phyloP scores from a whole-genome alignment of 1,284 basidiomycete species.

The Fomitopsis pinicola region DNA sequence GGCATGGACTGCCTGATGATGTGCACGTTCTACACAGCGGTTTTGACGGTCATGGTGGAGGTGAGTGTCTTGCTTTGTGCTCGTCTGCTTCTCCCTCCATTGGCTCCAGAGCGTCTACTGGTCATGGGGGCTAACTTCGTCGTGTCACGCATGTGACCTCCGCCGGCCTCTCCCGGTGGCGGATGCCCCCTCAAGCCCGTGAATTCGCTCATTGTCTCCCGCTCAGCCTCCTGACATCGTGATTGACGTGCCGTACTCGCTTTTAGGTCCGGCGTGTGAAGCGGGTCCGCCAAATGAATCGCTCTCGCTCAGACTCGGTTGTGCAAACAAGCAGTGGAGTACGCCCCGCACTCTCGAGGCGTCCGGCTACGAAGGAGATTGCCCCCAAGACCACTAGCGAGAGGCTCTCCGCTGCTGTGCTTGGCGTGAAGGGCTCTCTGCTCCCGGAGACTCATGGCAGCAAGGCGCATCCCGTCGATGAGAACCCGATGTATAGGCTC shows the following conservation, averaged over 20 bases:
- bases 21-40: constrained; percentile 86
- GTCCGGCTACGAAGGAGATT: constrained; percentile 5
- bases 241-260: constrained; percentile 7
- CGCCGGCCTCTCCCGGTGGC: neutral
- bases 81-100: constrained; percentile 1
- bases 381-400: constrained; percentile 32
- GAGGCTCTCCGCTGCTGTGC: constrained; percentile 44
- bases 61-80: constrained; percentile 37
- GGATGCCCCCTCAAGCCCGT: neutral
- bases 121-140: neutral
- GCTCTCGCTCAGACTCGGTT: constrained; percentile 24
- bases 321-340: constrained; percentile 19
- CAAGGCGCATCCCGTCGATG: constrained; percentile 41
- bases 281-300: constrained; percentile 28
- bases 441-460: constrained; percentile 28
- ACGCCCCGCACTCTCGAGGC: constrained; percentile 21
- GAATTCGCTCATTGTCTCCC: neutral
- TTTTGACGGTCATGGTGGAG: constrained; percentile 94
- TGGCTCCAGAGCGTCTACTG: neutral
- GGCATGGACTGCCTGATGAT: constrained; percentile 86
- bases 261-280: constrained; percentile 34
- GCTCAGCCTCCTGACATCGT: constrained; percentile 5
- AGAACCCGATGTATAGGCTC: constrained; percentile 83
- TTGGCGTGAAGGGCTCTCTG: constrained; percentile 68
- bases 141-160: neutral